phyloP scores from a whole-genome alignment of 495 filamentous ascomycete species.

The Annulohypoxylon stygium region DNA sequence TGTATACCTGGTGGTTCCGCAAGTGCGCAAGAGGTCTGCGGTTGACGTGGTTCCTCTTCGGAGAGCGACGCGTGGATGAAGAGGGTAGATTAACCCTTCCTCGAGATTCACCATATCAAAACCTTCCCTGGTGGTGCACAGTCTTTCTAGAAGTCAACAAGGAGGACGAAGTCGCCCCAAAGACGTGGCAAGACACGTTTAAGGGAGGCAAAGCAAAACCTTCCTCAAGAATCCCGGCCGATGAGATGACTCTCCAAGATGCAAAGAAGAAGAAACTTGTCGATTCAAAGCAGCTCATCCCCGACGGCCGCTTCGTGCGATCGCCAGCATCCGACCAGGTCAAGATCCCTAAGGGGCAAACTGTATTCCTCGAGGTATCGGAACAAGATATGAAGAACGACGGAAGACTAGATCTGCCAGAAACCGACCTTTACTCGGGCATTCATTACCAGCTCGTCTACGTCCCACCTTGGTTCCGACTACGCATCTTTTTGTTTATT shows the following conservation, averaged over 20 bases:
- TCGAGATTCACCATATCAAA: slow-evolving; percentile 43
- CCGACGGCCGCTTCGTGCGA: slow-evolving; percentile 87
- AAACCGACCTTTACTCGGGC: slow-evolving; percentile 76
- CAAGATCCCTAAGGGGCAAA: slow-evolving; percentile 84
- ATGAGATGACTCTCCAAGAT: slow-evolving; percentile 44
- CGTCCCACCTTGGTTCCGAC: slow-evolving; percentile 85
- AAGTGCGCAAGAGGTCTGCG: slow-evolving; percentile 83
- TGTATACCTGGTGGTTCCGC: slow-evolving; percentile 98
- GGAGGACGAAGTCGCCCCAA: slow-evolving; percentile 50
- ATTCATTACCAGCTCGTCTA: slow-evolving; percentile 85
- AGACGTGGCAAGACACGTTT: slow-evolving; percentile 59
- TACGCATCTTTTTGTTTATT: slow-evolving; percentile 86
- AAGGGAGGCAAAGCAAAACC: slow-evolving; percentile 55
- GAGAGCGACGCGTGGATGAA: slow-evolving; percentile 82
- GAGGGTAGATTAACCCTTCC: slow-evolving; percentile 69
- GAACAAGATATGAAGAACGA: slow-evolving; percentile 77
- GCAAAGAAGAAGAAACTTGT: slow-evolving; percentile 58
- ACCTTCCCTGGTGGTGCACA: slow-evolving; percentile 49
- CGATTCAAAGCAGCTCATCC: slow-evolving; percentile 57
- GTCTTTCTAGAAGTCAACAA: slow-evolving; percentile 56
- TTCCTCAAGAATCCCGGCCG: slow-evolving; percentile 32
- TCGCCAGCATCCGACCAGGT: slow-evolving; percentile 94
- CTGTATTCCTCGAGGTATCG: slow-evolving; percentile 85
- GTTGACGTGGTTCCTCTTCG: slow-evolving; percentile 93
- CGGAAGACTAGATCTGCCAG: slow-evolving; percentile 62